These are phyloP conservation scores for Camellia oleifera DNA, from an alignment of 179 eudicot genomes.

Conservation along the genomic window DNA sequence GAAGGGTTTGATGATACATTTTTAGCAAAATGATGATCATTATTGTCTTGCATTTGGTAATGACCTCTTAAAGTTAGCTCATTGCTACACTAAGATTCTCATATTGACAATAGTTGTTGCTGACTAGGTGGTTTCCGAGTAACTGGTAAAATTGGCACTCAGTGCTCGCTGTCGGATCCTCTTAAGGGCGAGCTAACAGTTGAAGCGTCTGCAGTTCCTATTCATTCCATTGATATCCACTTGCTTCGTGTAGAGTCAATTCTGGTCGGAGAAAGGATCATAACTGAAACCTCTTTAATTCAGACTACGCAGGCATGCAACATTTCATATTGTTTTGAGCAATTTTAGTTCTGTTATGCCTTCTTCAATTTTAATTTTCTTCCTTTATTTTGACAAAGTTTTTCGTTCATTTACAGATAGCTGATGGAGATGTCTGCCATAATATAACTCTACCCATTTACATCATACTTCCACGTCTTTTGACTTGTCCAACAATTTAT, in stretches of 20 bases:
- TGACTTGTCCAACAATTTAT: conserved; percentile 62
- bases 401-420: conserved; percentile 38
- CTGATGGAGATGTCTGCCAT: conserved; percentile 76
- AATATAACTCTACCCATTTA: conserved; percentile 60
- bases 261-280: conserved; percentile 62
- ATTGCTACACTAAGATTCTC: neutral
- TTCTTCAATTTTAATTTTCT: neutral
- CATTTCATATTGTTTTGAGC: neutral
- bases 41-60: neutral
- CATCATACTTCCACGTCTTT: conserved; percentile 66
- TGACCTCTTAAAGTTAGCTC: neutral
- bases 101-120: neutral
- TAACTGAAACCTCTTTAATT: conserved; percentile 56
- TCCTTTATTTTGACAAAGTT: neutral
- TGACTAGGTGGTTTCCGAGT: conserved; percentile 65
- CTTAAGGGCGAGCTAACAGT: conserved; percentile 65
- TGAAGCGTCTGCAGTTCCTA: conserved; percentile 62
- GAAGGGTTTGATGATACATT: neutral
- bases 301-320: conserved; percentile 64
- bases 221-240: conserved; percentile 68
- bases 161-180: conserved; percentile 55
- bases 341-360: neutral
- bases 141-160: conserved; percentile 60
- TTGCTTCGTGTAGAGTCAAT: conserved; percentile 73
- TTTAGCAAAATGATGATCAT: neutral